These are phyloP conservation scores for Persicaria tinctoria DNA, from an alignment of 148 eudicot species.

Conservation along the genomic window DNA sequence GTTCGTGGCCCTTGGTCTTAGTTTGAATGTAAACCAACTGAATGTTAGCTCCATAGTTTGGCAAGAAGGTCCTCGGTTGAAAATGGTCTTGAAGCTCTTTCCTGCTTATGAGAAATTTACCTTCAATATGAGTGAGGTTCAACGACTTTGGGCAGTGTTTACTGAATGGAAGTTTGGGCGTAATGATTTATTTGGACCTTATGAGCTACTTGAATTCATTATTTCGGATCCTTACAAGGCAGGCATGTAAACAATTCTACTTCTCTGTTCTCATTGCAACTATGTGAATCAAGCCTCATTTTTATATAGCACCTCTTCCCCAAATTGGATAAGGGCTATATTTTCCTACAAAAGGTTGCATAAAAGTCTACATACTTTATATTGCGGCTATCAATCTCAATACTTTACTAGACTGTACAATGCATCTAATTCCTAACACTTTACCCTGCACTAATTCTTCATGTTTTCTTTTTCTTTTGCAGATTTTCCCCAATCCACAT, in stretches of 20 bases:
- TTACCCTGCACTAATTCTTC: neutral
- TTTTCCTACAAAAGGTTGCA: neutral
- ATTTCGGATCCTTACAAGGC: slow-evolving; percentile 63
- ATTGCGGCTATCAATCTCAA: neutral
- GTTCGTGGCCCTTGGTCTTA: slow-evolving; percentile 41
- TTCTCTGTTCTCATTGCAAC: neutral
- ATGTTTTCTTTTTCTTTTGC: neutral
- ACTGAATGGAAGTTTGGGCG: slow-evolving; percentile 54
- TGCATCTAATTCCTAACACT: no score
- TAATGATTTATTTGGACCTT: slow-evolving; percentile 73
- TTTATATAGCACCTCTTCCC: neutral
- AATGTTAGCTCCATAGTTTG: slow-evolving; percentile 50
- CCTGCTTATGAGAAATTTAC: slow-evolving; percentile 25
- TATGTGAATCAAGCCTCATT: neutral
- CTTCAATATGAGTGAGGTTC: slow-evolving; percentile 60
- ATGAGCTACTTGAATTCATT: slow-evolving; percentile 85
- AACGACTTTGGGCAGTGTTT: slow-evolving; percentile 33
- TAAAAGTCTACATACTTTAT: neutral
- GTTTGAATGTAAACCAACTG: slow-evolving; percentile 46
- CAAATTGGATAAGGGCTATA: neutral
- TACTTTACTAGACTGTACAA: neutral
- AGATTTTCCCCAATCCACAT: neutral
- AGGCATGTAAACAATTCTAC: slow-evolving; percentile 28
- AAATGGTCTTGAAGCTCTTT: slow-evolving; percentile 69
- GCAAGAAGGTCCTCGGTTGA: slow-evolving; percentile 84